Conservation (phyloP, 495 filamentous ascomycete species). For the Talaromyces thailandensis region DNA sequence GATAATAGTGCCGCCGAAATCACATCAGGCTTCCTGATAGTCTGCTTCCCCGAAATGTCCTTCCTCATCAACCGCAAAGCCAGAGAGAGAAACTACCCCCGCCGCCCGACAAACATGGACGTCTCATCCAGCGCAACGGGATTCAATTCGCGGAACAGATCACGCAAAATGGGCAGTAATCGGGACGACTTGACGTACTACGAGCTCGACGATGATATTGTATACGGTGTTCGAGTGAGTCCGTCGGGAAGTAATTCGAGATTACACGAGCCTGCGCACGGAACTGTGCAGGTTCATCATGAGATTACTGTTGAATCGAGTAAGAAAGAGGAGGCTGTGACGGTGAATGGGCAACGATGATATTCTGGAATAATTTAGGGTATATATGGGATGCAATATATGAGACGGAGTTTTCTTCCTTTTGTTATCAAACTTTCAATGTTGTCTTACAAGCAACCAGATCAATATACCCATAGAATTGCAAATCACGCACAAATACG, state of each 20-base stretch:
- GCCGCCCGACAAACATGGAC: neutral
- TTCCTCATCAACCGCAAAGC: constrained; percentile 4
- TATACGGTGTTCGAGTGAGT: constrained; percentile 7
- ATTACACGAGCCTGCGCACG: constrained; percentile 6
- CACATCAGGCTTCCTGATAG: constrained; percentile 6
- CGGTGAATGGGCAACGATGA: neutral
- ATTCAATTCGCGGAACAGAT: neutral
- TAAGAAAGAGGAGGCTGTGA: constrained; percentile 3
- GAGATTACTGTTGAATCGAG: constrained; percentile 5
- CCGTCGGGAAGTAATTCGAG: constrained; percentile 5
- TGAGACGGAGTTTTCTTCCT: neutral
- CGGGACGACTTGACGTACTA: constrained; percentile 2
- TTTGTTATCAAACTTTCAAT: neutral
- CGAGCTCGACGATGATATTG: constrained; percentile 8
- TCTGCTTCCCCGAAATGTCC: constrained; percentile 9
- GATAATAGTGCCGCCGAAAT: constrained; percentile 5
- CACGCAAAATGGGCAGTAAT: constrained; percentile 2
- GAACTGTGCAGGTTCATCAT: constrained; percentile 7
- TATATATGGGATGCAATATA: neutral
- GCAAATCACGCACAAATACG: neutral
- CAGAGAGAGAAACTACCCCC: neutral
- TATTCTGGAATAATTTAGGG: neutral
- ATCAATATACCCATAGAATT: neutral
- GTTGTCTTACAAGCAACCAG: neutral
- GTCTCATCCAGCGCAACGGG: neutral